Conservation (phyloP, 768 basidiomycete genomes). For the Naganishia friedmannii region DNA sequence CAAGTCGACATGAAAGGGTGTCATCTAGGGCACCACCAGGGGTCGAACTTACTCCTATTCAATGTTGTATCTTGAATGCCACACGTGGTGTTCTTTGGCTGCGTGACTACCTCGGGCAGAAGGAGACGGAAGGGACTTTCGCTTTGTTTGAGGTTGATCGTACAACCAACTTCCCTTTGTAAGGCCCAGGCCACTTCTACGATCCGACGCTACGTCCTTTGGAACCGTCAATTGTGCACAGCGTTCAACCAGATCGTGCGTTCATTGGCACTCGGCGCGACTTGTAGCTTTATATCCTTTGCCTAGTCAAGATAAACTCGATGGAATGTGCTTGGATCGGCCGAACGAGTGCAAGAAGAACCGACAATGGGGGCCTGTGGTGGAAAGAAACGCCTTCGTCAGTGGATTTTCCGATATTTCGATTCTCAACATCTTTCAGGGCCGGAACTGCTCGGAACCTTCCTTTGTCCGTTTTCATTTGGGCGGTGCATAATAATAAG, state of each 20-base stretch:
- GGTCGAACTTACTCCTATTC: not conserved
- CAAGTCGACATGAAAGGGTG: not conserved
- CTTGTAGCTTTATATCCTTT: not conserved
- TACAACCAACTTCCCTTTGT: not conserved
- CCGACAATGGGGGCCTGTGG: not conserved
- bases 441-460: too few relatives aligned
- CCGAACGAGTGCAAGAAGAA: not conserved
- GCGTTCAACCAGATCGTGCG: not conserved
- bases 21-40: not conserved
- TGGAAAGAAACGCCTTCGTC: not conserved
- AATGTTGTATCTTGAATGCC: not conserved
- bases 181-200: not conserved
- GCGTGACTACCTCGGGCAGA: not conserved
- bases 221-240: not conserved
- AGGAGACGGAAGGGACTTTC: not conserved
- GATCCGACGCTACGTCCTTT: not conserved
- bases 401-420: not conserved
- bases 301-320: not conserved
- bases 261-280: not conserved
- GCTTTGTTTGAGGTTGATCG: not conserved
- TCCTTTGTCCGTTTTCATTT: not conserved
- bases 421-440: not conserved
- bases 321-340: not conserved
- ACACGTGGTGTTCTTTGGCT: slow-evolving; percentile 2
- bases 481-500: not conserved